Base-by-base conservation (phyloP, 352 stramenopile species). In the Phytopythium chamaehyphon region DNA sequence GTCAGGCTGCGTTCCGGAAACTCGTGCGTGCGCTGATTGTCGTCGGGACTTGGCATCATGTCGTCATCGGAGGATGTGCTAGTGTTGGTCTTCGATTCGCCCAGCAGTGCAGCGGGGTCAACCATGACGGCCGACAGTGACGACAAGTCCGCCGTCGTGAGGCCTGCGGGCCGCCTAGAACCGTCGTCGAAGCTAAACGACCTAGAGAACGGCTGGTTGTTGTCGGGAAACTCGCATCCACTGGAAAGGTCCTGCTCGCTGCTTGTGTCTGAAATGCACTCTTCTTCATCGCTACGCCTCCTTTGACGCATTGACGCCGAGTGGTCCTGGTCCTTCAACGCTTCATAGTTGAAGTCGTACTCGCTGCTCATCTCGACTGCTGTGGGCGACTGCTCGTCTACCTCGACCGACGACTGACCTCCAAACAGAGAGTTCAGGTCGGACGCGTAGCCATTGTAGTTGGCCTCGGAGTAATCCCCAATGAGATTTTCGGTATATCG, bases 401-500 rank as follows among this genome's bases (percentile, higher is more conserved):
- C 39, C 12, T 65, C 54, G 2, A 68, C 67, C 0, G 61, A 61
- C 22, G 61, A 65, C 31, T 81, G 64, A 36, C 78, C 67, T 18
- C 59, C 68, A 57, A 74, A 80, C 31, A 80, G 51, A 3, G 70
- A 83, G 44, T 69, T 76, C 18, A 78, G 18, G 23, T 83, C 73
- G 26, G 73, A 78, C 31, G 55, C 69, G 53, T 76, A 83, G 44
- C 79, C 72, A 42, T 64, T 68, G 36, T 73, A 37, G 18, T 65
- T 72, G 21, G 69, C 66, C 45, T 85, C 73, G n/a, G 74, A 76
- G 3, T 66, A 85, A 47, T 71, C 72, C 33, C 64, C 64, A 26
- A 86, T 80, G 18, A 85, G 40, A 14, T 81, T 86, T 51, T 85
- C 80, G 8, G 73, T 83, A 51, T 88, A 88, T 59, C 83, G 61